A percentile compares a stretch with the other conserved stretches of the same genome.
Conservation (phyloP, 345 rosid genomes). For the Eucalyptus virginea region DNA sequence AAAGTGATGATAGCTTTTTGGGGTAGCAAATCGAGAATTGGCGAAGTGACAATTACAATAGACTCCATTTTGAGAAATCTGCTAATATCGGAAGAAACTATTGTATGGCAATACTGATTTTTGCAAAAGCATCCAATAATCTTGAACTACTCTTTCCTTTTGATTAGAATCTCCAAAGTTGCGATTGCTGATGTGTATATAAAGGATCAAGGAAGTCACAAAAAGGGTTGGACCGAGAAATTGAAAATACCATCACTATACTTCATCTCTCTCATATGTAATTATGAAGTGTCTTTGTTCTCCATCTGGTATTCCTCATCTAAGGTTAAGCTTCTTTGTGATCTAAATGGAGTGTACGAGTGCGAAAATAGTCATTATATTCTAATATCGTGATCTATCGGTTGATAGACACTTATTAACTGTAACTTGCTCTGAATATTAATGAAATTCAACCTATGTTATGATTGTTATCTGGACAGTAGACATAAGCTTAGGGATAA, state of each 20-base stretch:
- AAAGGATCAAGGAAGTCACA: neutral
- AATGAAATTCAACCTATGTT: fast-evolving
- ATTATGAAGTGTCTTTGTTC: neutral
- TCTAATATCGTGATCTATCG: fast-evolving
- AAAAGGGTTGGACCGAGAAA: neutral
- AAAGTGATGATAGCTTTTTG: no score
- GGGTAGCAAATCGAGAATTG: no score
- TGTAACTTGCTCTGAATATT: neutral
- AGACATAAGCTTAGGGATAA: fast-evolving
- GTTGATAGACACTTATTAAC: neutral
- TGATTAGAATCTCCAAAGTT: no score
- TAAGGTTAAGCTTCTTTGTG: neutral
- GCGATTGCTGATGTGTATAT: no score
- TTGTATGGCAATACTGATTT: no score
- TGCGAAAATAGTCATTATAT: neutral
- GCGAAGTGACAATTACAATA: fast-evolving
- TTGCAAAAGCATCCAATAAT: no score
- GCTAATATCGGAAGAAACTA: fast-evolving
- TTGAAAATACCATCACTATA: no score
- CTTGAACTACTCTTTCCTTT: no score
- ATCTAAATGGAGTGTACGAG: fast-evolving
- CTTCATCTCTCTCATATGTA: neutral
- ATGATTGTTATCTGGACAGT: fast-evolving
- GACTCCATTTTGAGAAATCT: no score
- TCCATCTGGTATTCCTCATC: neutral